These are phyloP conservation scores for Talaromyces ruber DNA, from an alignment of 495 filamentous ascomycete species.

Conservation along the genomic window DNA sequence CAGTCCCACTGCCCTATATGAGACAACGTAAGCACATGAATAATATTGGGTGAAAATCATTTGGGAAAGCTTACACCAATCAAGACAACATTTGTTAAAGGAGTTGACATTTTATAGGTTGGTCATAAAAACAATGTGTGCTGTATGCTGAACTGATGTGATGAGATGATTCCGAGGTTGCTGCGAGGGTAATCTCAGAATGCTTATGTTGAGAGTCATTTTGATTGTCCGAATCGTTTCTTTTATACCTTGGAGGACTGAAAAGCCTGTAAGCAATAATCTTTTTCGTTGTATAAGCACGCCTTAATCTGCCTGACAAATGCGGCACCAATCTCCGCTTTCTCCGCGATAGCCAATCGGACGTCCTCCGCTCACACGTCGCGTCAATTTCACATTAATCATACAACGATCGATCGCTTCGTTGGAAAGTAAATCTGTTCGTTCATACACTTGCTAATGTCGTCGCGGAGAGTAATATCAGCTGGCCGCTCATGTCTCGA, in stretches of 20 bases:
- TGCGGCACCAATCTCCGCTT: background rate
- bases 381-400: background rate
- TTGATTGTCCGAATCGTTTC: background rate
- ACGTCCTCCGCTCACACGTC: background rate
- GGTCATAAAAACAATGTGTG: background rate
- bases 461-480: slow-evolving; percentile 2
- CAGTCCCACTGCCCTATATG: slow-evolving; percentile 23
- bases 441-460: background rate
- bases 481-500: slow-evolving; percentile 37
- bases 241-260: background rate
- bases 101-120: background rate
- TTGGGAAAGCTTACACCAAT: slow-evolving; percentile 14
- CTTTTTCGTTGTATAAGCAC: background rate
- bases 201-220: background rate
- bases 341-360: slow-evolving; percentile 8
- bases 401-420: background rate
- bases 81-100: slow-evolving; percentile 19
- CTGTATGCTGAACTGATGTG: background rate
- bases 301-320: background rate
- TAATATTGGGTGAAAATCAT: background rate
- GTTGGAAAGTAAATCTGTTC: background rate
- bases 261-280: background rate
- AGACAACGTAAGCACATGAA: background rate
- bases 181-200: background rate
- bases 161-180: background rate